Percentiles rank a stretch among this genome's conserved stretches.
phyloP scores from a whole-genome alignment of 805 yeast species.

The Allodekkera sacchari region DNA sequence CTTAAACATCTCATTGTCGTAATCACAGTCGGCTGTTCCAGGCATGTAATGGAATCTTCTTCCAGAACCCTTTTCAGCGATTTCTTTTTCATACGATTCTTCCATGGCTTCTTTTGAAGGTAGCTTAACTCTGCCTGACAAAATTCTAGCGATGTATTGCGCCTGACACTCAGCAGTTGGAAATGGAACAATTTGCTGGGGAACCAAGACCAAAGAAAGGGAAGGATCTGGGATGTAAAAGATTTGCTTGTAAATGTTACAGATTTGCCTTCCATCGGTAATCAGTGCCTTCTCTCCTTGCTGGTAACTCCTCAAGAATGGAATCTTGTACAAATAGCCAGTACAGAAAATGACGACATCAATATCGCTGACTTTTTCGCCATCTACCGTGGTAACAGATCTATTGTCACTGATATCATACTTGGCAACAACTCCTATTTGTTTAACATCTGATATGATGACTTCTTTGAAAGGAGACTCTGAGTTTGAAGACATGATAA shows the following conservation, averaged over 20 bases:
- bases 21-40: slow-evolving; percentile 52
- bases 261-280: slow-evolving; percentile 29
- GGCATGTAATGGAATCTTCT: slow-evolving; percentile 43
- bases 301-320: slow-evolving; percentile 40
- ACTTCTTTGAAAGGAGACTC: slow-evolving; percentile 23
- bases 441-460: slow-evolving; percentile 15
- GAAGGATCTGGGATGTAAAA: slow-evolving; percentile 39
- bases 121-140: slow-evolving; percentile 33
- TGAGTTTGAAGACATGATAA: slow-evolving; percentile 22
- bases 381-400: slow-evolving; percentile 41
- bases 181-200: slow-evolving; percentile 41
- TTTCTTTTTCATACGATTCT: slow-evolving; percentile 23
- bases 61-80: slow-evolving; percentile 37
- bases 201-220: slow-evolving; percentile 32
- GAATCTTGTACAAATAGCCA: slow-evolving; percentile 62
- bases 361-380: slow-evolving; percentile 34
- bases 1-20: slow-evolving; percentile 37
- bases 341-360: slow-evolving; percentile 64
- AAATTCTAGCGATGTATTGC: slow-evolving; percentile 31
- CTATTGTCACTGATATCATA: slow-evolving; percentile 20
- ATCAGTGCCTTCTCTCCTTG: slow-evolving; percentile 19
- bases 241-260: slow-evolving; percentile 36
- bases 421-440: slow-evolving; percentile 17
- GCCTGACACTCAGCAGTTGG: slow-evolving; percentile 44
- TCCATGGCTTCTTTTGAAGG: slow-evolving; percentile 32